Base-by-base conservation (phyloP, 78 protist species). In the Cavenderia fasciculata region DNA sequence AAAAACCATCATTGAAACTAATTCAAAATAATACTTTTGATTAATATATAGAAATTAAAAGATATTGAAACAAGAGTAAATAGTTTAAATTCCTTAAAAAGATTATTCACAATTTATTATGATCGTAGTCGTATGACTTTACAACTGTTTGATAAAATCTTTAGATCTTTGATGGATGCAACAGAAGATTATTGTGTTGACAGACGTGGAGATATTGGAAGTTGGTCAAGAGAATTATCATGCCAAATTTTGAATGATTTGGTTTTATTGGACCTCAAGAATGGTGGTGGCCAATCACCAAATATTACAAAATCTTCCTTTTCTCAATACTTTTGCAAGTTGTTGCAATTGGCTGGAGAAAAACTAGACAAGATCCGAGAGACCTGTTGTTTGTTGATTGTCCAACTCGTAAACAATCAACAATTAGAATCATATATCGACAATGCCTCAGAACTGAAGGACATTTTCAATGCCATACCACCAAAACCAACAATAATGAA, bases 11-110 rank as follows among this genome's bases (percentile, higher is more conserved):
- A n/a, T 34, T 3, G 25, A n/a, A n/a, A n/a, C n/a, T n/a, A n/a
- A n/a, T n/a, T n/a, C n/a, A n/a, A n/a, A n/a, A n/a, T n/a, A n/a
- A n/a, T n/a, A n/a, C n/a, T n/a, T n/a, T n/a, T n/a, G n/a, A n/a
- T n/a, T n/a, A n/a, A n/a, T n/a, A n/a, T n/a, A n/a, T n/a, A n/a
- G n/a, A n/a, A n/a, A n/a, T n/a, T n/a, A n/a, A 85, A 92, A 12
- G 98, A 96, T 73, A 95, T 96, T 2, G 98, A 96, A 79, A 85
- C 96, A n/a, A 54, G 98, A 23, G 86, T 96, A 19, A 96, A 94
- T 63, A 79, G 97, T 21, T 63, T 94, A 1, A 12, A 16, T 18
- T 90, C 87, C 16, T 6, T 69, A 5, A 3, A 63, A n/a, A 56
- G 21, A 4, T 52, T 78, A 34, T 18, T 34, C 6, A 14, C 4